Percentiles rank a stretch among this genome's conserved stretches.
Evolutionary conservation across 2,329 filamentous ascomycete species (phyloP).

Genomic region (Chrysoporthe cubensis): DNA sequence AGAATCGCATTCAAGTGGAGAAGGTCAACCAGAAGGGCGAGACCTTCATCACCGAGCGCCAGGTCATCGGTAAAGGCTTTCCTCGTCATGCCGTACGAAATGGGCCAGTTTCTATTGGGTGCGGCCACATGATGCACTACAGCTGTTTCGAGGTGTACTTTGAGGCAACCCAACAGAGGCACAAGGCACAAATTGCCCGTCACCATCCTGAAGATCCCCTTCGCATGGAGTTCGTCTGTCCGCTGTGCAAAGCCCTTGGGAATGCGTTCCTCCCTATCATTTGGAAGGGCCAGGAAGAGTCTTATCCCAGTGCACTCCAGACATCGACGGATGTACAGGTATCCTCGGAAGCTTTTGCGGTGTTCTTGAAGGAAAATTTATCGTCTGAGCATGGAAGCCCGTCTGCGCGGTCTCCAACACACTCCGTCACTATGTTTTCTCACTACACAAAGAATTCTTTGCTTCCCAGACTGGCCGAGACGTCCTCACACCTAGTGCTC

Average conservation of each 20-base stretch:
- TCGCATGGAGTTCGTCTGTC: slow-evolving; percentile 90
- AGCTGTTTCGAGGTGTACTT: slow-evolving; percentile 93
- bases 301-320: slow-evolving; percentile 74
- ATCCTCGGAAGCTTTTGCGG: slow-evolving; percentile 55
- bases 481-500: slow-evolving; percentile 41
- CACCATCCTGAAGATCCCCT: slow-evolving; percentile 85
- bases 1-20: slow-evolving; percentile 77
- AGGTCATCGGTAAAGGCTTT: slow-evolving; percentile 89
- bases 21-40: slow-evolving; percentile 77
- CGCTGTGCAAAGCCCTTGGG: slow-evolving; percentile 92
- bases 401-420: background rate
- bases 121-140: slow-evolving; percentile 98
- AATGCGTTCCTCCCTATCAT: slow-evolving; percentile 94
- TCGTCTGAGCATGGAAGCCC: slow-evolving; percentile 6
- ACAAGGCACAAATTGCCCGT: slow-evolving; percentile 89
- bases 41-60: slow-evolving; percentile 72
- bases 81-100: slow-evolving; percentile 66
- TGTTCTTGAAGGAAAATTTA: slow-evolving; percentile 57
- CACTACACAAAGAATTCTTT: slow-evolving; percentile 44
- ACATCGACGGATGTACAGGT: slow-evolving; percentile 43
- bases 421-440: slow-evolving; percentile 40
- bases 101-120: slow-evolving; percentile 86
- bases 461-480: slow-evolving; percentile 46
- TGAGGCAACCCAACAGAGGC: slow-evolving; percentile 79
- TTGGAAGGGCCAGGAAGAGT: slow-evolving; percentile 90